Evolutionary conservation across 1,284 basidiomycete genomes (phyloP).

Genomic region (Albatrellus sp.): DNA sequence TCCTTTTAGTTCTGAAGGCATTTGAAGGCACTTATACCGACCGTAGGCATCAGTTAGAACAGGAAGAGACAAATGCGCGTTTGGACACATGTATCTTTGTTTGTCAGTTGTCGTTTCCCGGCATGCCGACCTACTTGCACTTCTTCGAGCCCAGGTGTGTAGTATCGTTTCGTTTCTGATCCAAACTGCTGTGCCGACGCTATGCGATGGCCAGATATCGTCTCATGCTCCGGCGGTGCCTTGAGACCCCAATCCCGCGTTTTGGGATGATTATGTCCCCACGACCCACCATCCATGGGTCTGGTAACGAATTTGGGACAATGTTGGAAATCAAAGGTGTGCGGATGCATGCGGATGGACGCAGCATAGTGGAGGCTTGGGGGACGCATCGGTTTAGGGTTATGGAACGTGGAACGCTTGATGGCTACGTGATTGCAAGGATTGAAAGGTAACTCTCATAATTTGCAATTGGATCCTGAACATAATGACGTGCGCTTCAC

Average conservation of each 20-base stretch:
- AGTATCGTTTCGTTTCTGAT: neutral
- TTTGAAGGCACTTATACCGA: slow-evolving; percentile 47
- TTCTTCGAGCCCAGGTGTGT: slow-evolving; percentile 77
- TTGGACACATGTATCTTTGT: slow-evolving; percentile 88
- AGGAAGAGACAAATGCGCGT: slow-evolving; percentile 65
- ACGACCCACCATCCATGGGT: slow-evolving; percentile 20
- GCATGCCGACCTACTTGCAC: slow-evolving; percentile 81
- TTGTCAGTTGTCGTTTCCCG: slow-evolving; percentile 82
- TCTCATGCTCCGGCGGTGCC: slow-evolving; percentile 86
- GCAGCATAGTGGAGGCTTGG: slow-evolving; percentile 81
- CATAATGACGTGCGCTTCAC: neutral
- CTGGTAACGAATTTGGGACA: slow-evolving; percentile 76
- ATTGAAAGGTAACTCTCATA: slow-evolving; percentile 43
- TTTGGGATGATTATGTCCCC: slow-evolving; percentile 88
- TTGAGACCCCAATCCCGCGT: slow-evolving; percentile 58
- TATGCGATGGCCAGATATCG: slow-evolving; percentile 42
- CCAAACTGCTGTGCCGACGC: too few relatives aligned
- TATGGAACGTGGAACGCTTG: slow-evolving; percentile 67
- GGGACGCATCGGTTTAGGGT: slow-evolving; percentile 80
- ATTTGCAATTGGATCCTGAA: neutral
- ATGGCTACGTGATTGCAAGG: slow-evolving; percentile 83
- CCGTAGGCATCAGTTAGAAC: slow-evolving; percentile 48
- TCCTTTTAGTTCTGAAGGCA: slow-evolving; percentile 41
- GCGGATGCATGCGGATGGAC: slow-evolving; percentile 80
- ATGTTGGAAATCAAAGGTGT: slow-evolving; percentile 86